Evolutionary conservation across 129 eudicot species (phyloP).

Genomic region (Flaveria ramosissima): DNA sequence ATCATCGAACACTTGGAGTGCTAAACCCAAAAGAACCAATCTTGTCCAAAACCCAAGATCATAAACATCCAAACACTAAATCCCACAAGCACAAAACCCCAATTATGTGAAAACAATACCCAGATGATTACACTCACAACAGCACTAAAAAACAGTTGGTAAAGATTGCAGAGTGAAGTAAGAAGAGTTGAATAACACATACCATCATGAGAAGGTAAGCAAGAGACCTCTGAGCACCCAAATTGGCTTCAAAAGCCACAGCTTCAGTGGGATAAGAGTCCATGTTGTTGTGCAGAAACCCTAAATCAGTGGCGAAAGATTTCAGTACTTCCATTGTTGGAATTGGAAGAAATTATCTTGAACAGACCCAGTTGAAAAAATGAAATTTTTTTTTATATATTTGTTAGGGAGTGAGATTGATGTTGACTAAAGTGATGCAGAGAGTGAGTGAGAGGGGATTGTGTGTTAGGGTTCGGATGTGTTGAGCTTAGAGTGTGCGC

Average conservation of each 20-base stretch:
- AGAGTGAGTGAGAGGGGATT: background rate
- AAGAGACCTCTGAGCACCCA: slow-evolving; percentile 70
- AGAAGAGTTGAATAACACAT: background rate
- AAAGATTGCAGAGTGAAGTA: background rate
- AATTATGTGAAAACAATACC: slow-evolving; percentile 1
- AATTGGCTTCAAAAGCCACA: slow-evolving; percentile 44
- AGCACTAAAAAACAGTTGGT: background rate
- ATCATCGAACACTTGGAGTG: slow-evolving; percentile 24
- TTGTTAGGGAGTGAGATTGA: background rate
- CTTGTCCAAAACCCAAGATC: background rate
- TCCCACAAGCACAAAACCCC: background rate
- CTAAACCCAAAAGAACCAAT: background rate
- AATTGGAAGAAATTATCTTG: slow-evolving; percentile 8
- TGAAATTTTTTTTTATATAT: background rate
- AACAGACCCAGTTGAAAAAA: slow-evolving; percentile 4
- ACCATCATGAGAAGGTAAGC: slow-evolving; percentile 61
- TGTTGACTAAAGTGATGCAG: background rate
- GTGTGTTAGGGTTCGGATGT: background rate
- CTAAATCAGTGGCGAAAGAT: slow-evolving; percentile 39
- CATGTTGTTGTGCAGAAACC: slow-evolving; percentile 34
- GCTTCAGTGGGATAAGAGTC: slow-evolving; percentile 41
- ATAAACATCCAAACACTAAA: background rate
- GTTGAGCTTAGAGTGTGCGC: background rate
- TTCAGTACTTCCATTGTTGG: slow-evolving; percentile 51
- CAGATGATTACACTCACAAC: background rate